These are phyloP conservation scores for Colletotrichum sidae DNA, from an alignment of 2,329 filamentous ascomycete genomes.

Conservation along the genomic window DNA sequence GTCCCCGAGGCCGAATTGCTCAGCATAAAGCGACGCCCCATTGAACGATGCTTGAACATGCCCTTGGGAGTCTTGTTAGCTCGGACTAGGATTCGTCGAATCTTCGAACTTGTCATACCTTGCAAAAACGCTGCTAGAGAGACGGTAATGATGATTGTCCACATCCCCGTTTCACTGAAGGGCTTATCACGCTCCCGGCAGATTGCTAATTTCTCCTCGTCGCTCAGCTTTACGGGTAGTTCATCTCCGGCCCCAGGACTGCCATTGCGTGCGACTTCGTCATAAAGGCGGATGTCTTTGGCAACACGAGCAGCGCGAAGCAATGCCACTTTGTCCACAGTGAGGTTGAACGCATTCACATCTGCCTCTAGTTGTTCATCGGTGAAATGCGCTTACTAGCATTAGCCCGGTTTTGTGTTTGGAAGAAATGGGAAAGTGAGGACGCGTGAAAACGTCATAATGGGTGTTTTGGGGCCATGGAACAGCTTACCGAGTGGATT, in stretches of 20 bases:
- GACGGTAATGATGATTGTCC: slow-evolving; percentile 54
- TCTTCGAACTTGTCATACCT: slow-evolving; percentile 36
- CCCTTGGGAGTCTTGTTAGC: slow-evolving; percentile 31
- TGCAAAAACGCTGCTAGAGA: slow-evolving; percentile 58
- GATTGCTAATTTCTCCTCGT: slow-evolving; percentile 52
- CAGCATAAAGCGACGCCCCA: slow-evolving; percentile 49
- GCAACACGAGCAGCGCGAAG: slow-evolving; percentile 54
- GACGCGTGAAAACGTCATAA: too few species aligned
- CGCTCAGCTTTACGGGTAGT: slow-evolving; percentile 47
- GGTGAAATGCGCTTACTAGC: slow-evolving; percentile 48
- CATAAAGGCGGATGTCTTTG: slow-evolving; percentile 53
- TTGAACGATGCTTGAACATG: slow-evolving; percentile 59
- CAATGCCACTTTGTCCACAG: slow-evolving; percentile 45
- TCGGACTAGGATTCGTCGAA: background rate
- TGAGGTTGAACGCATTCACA: slow-evolving; percentile 48
- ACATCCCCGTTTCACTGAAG: slow-evolving; percentile 54
- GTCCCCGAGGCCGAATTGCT: background rate
- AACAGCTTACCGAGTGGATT: slow-evolving; percentile 46
- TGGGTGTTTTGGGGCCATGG: too few species aligned
- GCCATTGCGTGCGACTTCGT: slow-evolving; percentile 48
- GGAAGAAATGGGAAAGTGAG: background rate
- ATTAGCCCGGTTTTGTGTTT: background rate
- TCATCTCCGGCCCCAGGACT: slow-evolving; percentile 38
- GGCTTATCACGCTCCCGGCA: slow-evolving; percentile 51
- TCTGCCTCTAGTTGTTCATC: slow-evolving; percentile 52